Base-by-base conservation (phyloP, 2,329 filamentous ascomycete genomes). In the Talaromyces sp. region DNA sequence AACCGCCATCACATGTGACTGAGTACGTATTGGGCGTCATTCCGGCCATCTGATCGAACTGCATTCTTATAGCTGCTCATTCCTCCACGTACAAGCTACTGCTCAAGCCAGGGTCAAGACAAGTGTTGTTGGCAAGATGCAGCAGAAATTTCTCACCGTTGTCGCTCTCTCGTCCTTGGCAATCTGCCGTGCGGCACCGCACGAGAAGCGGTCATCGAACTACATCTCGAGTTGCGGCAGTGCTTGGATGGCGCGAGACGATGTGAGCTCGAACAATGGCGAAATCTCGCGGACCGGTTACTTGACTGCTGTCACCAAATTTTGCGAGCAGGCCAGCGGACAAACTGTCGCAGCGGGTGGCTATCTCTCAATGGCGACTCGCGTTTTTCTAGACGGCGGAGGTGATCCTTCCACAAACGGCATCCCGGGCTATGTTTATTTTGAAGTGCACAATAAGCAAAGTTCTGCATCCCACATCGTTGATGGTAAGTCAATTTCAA, bases 201-300 rank as follows among this genome's bases (percentile, higher is more conserved):
- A 60, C 11, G 31, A 60, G 44, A 60, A 50, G 28, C 58, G 44
- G 31, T 60, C 42, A 33, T 60, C 58, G 33, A 14, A 60, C 42
- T 60, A 60, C 33, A 52, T 60, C 40, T 60, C 58, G 4, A 60
- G 58, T 40, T 60, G 58, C 23, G 58, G 58, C 23, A 21, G 28
- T 52, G 37, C 46, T n/a, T 60, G 58, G 58, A 60, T 60, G 44
- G 57, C 61, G 25, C 46, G 57, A 23, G 61, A 63, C 35, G 28
- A 62, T 46, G 60, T 63, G 7, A 63, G 46, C 23, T 28, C 52
- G 11, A 61, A 58, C 18, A 16, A 48, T 16, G 44, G 44, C 11
- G 23, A 48, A 5, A 16, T 48, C 5, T 21, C 44, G 11, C 12
- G 44, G 21, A 12, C 21, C 25, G 44, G 44, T 5, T 48, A 48